These are phyloP conservation scores for Metarhizium album DNA, from an alignment of 2,329 filamentous ascomycete species.

Conservation along the genomic window DNA sequence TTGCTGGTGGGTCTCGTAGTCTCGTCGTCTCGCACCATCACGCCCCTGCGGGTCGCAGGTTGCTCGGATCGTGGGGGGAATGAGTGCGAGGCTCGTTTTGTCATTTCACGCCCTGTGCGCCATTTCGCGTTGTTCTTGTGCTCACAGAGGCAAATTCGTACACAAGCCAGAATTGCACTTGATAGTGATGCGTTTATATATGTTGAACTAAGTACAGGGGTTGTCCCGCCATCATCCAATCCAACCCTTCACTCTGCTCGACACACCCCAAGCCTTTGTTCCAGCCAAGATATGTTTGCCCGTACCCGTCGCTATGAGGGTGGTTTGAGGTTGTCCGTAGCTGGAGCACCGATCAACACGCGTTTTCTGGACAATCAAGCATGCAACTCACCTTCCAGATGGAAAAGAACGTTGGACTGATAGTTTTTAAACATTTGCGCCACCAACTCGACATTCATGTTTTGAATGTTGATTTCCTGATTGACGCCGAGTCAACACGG, in stretches of 20 bases:
- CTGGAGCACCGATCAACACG: constrained; percentile 30
- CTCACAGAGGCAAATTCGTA: too few species aligned
- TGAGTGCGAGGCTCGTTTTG: background rate
- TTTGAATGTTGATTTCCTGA: constrained; percentile 94
- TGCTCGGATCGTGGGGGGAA: too few species aligned
- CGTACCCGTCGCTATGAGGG: constrained; percentile 42
- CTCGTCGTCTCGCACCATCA: background rate
- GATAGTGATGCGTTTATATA: too few species aligned
- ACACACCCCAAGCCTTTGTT: background rate
- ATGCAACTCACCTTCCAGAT: constrained; percentile 67
- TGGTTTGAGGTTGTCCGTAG: constrained; percentile 74
- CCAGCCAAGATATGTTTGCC: background rate
- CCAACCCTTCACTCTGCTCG: background rate
- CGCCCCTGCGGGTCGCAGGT: background rate
- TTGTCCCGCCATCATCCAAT: background rate
- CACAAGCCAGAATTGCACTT: too few species aligned
- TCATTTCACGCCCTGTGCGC: background rate
- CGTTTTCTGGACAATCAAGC: background rate
- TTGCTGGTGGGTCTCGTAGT: constrained; percentile 11
- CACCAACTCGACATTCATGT: constrained; percentile 97
- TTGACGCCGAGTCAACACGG: background rate
- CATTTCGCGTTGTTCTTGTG: too few species aligned
- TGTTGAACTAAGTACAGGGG: too few species aligned
- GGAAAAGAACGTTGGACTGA: constrained; percentile 93
- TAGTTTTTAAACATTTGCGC: constrained; percentile 99